These are phyloP conservation scores for Mucor irregularis DNA, from an alignment of 371 early-diverging fungal genomes.

Conservation along the genomic window DNA sequence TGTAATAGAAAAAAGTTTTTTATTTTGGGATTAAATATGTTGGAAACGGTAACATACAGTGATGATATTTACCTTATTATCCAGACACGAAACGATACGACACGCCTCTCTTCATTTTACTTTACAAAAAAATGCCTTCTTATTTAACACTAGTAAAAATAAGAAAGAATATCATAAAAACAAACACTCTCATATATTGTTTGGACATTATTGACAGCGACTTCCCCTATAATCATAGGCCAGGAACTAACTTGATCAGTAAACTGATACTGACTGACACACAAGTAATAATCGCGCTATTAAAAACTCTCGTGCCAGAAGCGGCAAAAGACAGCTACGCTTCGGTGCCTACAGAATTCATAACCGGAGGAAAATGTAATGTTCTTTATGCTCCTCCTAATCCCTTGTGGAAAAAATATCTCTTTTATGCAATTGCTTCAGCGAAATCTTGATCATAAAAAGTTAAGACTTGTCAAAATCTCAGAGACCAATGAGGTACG, in stretches of 20 bases:
- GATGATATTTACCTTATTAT: too few relatives aligned
- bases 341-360: slow-evolving; percentile 11
- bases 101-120: too few relatives aligned
- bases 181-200: slow-evolving; percentile 6
- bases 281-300: slow-evolving; percentile 4
- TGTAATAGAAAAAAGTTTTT: slow-evolving; percentile 3
- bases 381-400: slow-evolving; percentile 9
- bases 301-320: slow-evolving; percentile 12
- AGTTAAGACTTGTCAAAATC: too few relatives aligned
- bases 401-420: slow-evolving; percentile 6
- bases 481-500: too few relatives aligned
- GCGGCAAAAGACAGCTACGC: slow-evolving; percentile 8
- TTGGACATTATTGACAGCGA: background rate
- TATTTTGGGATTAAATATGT: too few relatives aligned
- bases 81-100: too few relatives aligned
- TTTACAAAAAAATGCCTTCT: too few relatives aligned
- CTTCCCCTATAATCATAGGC: slow-evolving; percentile 1
- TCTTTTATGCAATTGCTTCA: too few relatives aligned
- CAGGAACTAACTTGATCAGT: slow-evolving; percentile 16
- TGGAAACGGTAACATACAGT: too few relatives aligned
- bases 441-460: too few relatives aligned
- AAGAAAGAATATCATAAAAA: background rate
- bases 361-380: slow-evolving; percentile 7
- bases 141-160: too few relatives aligned
- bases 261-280: slow-evolving; percentile 13